phyloP scores from a whole-genome alignment of 225 moss, liverwort and hornwort genomes.

The Pseudoscleropodium purum region DNA sequence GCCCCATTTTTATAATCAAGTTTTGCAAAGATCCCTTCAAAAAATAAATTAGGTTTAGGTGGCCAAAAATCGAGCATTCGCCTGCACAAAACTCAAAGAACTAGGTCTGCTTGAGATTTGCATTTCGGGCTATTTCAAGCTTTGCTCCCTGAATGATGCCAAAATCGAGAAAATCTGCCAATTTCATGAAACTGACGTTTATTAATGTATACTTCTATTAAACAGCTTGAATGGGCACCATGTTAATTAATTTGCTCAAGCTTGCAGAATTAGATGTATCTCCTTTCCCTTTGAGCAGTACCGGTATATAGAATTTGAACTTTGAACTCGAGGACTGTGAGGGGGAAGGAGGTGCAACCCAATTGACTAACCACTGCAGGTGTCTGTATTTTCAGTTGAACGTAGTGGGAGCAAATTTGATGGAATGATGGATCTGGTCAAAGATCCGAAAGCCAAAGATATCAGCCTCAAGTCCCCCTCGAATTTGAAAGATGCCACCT shows the following conservation, averaged over 20 bases:
- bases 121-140: not conserved
- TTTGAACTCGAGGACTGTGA: too few species aligned
- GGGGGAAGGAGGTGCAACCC: not conserved
- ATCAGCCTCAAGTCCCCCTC: not conserved
- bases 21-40: not conserved
- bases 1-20: not conserved
- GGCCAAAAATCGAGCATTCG: not conserved
- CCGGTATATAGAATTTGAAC: not conserved
- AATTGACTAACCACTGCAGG: not conserved
- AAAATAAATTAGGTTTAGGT: too few species aligned
- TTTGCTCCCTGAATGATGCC: not conserved
- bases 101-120: not conserved
- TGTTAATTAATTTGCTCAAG: not conserved
- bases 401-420: not conserved
- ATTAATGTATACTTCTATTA: too few species aligned
- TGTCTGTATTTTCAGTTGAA: not conserved
- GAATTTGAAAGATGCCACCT: not conserved
- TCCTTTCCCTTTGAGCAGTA: not conserved
- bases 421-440: not conserved
- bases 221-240: not conserved
- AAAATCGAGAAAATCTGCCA: not conserved
- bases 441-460: not conserved
- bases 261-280: not conserved
- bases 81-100: not conserved
- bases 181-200: not conserved